Evolutionary conservation across 2,329 filamentous ascomycete genomes (phyloP), one percentile per base, ranked within the genome.

Genomic region (Lachnellula occidentalis): DNA sequence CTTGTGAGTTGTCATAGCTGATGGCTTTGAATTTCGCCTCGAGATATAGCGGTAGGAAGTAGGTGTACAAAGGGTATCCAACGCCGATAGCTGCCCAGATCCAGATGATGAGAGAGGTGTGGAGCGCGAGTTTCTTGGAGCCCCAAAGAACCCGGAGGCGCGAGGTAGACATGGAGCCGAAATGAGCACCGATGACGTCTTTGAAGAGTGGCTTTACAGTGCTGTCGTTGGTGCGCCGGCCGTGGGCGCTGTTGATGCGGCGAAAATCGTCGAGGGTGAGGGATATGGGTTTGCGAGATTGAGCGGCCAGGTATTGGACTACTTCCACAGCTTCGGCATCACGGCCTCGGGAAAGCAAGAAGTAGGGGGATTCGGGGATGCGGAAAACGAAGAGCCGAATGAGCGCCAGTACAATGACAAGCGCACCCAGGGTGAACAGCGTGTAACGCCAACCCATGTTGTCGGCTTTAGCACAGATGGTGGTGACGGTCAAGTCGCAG

Each of bases 1-100:
- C 48, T 24, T 45, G 53, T 11, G 22, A 39, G 15, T 39, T 34
- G 15, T 55, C 56, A 6, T 53, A 27, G 3, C 11, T 49, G 11
- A 5, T 45, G 78, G 75, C 43, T 77, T 70, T 4, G 72, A 24
- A 24, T 7, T 24, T 24, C 71, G 27, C 75, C 11, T 36, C 69
- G 61, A 79, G 77, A 58, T 80, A 77, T 60, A 74, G 80, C 1
- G 79, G 79, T 3, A 82, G 68, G 61, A 80, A 82, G 45, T 77
- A 73, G 80, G 80, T 45, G 66, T 81, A 82, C 1, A 82, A 67
- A 0, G 79, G 79, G 3, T n/a, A 81, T 0, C 73, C 78, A 2
- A 81, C 71, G 3, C 79, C 79, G 51, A 82, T 79, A 45, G 81
- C 73, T 0, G 74, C 76, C 80, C 80, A 82, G 14, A 81, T 68